Evolutionary conservation across 352 stramenopile species (phyloP).

Genomic region (Detonula confervacea): DNA sequence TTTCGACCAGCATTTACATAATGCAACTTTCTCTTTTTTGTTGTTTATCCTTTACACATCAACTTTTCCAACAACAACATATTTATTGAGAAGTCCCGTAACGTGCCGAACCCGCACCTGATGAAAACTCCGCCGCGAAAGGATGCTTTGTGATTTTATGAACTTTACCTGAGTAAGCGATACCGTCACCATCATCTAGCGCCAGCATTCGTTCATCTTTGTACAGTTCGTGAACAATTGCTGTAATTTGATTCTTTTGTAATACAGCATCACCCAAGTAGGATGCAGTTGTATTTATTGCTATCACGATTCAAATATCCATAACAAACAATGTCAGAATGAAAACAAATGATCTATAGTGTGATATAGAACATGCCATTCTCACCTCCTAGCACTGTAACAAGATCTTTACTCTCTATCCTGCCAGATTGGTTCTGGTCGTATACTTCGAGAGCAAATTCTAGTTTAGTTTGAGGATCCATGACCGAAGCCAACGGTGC

Average conservation of each 20-base stretch:
- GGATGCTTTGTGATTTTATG: slow-evolving; percentile 37
- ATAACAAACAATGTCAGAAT: background rate
- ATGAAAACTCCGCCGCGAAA: slow-evolving; percentile 27
- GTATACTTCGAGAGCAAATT: slow-evolving; percentile 45
- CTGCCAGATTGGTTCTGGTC: slow-evolving; percentile 39
- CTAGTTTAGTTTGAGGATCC: slow-evolving; percentile 45
- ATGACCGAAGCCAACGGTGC: slow-evolving; percentile 44
- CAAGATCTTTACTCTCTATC: slow-evolving; percentile 22
- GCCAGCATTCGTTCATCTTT: slow-evolving; percentile 10
- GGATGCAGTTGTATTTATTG: slow-evolving; percentile 48
- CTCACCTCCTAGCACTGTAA: slow-evolving; percentile 34
- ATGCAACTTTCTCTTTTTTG: too few species aligned
- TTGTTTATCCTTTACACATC: background rate
- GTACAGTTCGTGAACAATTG: slow-evolving; percentile 38
- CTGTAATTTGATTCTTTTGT: slow-evolving; percentile 26
- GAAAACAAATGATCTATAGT: background rate
- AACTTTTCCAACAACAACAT: background rate
- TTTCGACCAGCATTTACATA: too few species aligned
- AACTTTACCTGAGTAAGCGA: slow-evolving; percentile 29
- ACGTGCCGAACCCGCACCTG: slow-evolving; percentile 20
- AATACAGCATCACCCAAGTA: slow-evolving; percentile 55
- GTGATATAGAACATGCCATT: too few species aligned
- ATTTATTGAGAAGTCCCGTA: slow-evolving; percentile 36
- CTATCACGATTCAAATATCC: slow-evolving; percentile 10
- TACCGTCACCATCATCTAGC: slow-evolving; percentile 21